These are phyloP conservation scores for Russula ochroleuca DNA, from an alignment of 768 basidiomycete genomes.

Conservation along the genomic window DNA sequence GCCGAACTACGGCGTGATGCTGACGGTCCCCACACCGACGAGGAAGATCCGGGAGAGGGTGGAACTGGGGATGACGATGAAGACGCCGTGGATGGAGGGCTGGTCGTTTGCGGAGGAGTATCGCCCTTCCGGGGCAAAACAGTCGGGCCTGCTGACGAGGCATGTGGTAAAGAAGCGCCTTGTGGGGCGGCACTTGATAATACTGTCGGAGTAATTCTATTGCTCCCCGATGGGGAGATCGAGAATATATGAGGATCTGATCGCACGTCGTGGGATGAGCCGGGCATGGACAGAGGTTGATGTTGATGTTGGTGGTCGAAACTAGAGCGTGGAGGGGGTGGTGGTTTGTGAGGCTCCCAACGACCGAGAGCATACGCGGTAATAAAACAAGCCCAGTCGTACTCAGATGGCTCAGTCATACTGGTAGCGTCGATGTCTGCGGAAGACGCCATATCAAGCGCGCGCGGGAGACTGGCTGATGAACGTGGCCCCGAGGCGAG, in stretches of 20 bases:
- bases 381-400: slow-evolving; percentile 75
- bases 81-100: slow-evolving; percentile 12
- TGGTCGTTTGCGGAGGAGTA: slow-evolving; percentile 17
- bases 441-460: slow-evolving; percentile 32
- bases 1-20: slow-evolving; percentile 20
- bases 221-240: slow-evolving; percentile 12
- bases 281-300: neutral
- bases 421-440: slow-evolving; percentile 24
- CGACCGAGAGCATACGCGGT: slow-evolving; percentile 69
- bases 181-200: neutral
- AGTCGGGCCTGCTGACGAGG: neutral
- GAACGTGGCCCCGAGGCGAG: neutral
- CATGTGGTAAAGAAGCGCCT: neutral
- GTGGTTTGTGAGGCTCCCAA: slow-evolving; percentile 75
- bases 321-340: slow-evolving; percentile 49
- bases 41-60: slow-evolving; percentile 9
- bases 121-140: neutral
- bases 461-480: slow-evolving; percentile 20
- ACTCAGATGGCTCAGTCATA: slow-evolving; percentile 31
- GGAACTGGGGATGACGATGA: slow-evolving; percentile 3
- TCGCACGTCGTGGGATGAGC: neutral
- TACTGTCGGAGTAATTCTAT: neutral
- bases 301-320: slow-evolving; percentile 23
- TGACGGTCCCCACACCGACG: slow-evolving; percentile 7
- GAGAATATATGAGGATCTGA: neutral